Evolutionary conservation across 805 yeast genomes (phyloP).

Genomic region (Candida suzukii): DNA sequence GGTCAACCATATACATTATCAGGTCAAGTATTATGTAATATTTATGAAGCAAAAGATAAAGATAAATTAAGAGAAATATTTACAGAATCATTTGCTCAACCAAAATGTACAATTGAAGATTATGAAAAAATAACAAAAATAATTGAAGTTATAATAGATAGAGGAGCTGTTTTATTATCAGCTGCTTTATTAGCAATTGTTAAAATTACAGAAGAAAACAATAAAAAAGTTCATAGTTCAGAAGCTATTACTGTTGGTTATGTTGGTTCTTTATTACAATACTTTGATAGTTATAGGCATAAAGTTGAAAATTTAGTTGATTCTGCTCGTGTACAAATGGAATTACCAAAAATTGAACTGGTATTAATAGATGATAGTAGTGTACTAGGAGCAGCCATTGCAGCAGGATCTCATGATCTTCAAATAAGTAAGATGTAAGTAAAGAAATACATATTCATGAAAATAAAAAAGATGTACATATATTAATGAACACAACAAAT

Average conservation of each 20-base stretch:
- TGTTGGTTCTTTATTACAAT: constrained; percentile 45
- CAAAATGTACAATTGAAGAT: constrained; percentile 4
- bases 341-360: constrained; percentile 30
- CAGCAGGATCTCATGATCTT: constrained; percentile 26
- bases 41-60: constrained; percentile 27
- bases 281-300: constrained; percentile 32
- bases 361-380: constrained; percentile 38
- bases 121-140: constrained; percentile 10
- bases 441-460: neutral
- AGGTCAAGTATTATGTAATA: constrained; percentile 34
- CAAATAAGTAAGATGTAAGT: neutral
- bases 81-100: constrained; percentile 7
- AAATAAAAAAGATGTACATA: too few species aligned
- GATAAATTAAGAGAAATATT: constrained; percentile 12
- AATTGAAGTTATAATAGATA: constrained; percentile 30
- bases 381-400: constrained; percentile 48
- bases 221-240: neutral
- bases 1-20: constrained; percentile 24
- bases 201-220: constrained; percentile 18
- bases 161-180: constrained; percentile 40
- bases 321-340: constrained; percentile 7
- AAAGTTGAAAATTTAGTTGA: constrained; percentile 21
- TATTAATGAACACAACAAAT: too few species aligned
- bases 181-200: constrained; percentile 31
- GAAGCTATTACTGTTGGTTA: constrained; percentile 31